Percentiles rank a stretch among this genome's conserved stretches.
These are phyloP conservation scores for Cicer pinnatifidum DNA, from an alignment of 306 rosid genomes.

Conservation along the genomic window DNA sequence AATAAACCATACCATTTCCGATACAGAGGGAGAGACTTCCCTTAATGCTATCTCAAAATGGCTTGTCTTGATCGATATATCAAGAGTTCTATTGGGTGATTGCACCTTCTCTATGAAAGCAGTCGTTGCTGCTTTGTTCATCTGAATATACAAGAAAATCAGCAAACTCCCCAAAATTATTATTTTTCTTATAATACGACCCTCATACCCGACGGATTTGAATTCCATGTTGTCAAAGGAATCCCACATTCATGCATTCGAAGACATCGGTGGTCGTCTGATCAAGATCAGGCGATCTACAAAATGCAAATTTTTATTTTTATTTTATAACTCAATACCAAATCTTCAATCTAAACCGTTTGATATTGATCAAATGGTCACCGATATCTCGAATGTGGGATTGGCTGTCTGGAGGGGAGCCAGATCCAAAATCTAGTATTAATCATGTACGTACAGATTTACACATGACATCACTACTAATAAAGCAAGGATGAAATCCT, in stretches of 20 bases:
- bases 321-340: too few relatives aligned
- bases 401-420: too few relatives aligned
- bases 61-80: neutral
- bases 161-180: neutral
- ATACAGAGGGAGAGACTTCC: constrained; percentile 6
- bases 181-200: neutral
- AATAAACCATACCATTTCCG: neutral
- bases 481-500: neutral
- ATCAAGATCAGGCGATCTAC: too few relatives aligned
- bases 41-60: neutral
- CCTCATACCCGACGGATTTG: neutral
- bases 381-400: too few relatives aligned
- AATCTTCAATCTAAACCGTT: too few relatives aligned
- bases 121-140: neutral
- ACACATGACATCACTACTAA: neutral
- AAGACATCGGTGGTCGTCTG: too few relatives aligned
- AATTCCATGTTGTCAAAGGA: too few relatives aligned
- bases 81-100: neutral
- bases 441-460: neutral
- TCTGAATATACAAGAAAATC: constrained; percentile 14
- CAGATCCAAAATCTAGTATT: too few relatives aligned
- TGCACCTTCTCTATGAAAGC: neutral
- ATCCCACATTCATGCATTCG: too few relatives aligned
- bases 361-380: too few relatives aligned
- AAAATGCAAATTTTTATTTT: too few relatives aligned